Percentiles rank a stretch among this genome's conserved stretches.
Evolutionary conservation across 371 early-diverging fungal species (phyloP).

Genomic region (Sporodiniella umbellata): DNA sequence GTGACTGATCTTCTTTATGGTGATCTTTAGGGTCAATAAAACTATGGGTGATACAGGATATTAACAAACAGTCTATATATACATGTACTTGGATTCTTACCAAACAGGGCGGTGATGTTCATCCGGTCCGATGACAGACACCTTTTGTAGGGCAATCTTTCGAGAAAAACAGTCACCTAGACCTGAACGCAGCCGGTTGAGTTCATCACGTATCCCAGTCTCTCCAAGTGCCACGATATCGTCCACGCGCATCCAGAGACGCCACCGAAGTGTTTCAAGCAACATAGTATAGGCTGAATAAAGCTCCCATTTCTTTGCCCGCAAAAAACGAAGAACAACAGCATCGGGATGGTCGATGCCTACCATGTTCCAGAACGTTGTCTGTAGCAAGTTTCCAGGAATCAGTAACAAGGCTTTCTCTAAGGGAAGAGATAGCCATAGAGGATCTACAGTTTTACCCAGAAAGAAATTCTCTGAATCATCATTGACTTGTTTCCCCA

Average conservation of each 20-base stretch:
- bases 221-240: conserved; percentile 55
- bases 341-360: conserved; percentile 59
- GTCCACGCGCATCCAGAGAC: conserved; percentile 47
- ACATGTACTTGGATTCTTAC: conserved; percentile 4
- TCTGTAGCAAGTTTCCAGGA: conserved; percentile 25
- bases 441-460: background rate
- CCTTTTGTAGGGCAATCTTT: conserved; percentile 54
- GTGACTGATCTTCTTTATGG: conserved; percentile 36
- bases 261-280: conserved; percentile 59
- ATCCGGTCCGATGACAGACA: conserved; percentile 54
- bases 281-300: conserved; percentile 58
- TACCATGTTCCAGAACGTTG: conserved; percentile 48
- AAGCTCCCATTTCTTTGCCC: conserved; percentile 73
- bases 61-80: background rate
- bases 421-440: background rate
- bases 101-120: conserved; percentile 26
- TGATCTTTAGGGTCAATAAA: conserved; percentile 9
- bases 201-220: conserved; percentile 4
- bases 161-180: conserved; percentile 36
- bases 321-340: conserved; percentile 59
- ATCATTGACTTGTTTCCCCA: background rate
- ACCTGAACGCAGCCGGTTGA: conserved; percentile 38
- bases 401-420: conserved; percentile 27
- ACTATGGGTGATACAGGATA: background rate
- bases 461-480: too few species aligned